Evolutionary conservation across 352 stramenopile genomes (phyloP).

Genomic region (Globisporangium splendens): DNA sequence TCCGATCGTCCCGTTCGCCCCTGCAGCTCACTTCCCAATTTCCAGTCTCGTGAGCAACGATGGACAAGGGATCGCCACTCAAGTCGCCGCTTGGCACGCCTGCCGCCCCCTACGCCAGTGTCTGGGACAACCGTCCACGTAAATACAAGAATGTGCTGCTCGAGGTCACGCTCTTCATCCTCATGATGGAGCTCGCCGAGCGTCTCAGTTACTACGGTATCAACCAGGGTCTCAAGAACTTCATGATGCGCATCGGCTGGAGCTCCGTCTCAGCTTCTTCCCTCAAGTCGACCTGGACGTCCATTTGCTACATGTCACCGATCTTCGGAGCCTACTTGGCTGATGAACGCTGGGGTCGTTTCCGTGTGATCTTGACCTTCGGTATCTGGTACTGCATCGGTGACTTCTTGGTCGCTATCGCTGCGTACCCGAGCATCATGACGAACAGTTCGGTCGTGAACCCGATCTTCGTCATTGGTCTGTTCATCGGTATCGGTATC

Average conservation of each 20-base stretch:
- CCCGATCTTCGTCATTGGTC: constrained; percentile 41
- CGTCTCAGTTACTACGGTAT: constrained; percentile 57
- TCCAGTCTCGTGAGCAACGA: not conserved
- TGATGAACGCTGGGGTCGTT: constrained; percentile 61
- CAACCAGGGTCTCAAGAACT: too few relatives aligned
- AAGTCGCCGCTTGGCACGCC: constrained; percentile 7
- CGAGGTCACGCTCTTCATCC: constrained; percentile 60
- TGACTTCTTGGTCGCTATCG: constrained; percentile 57
- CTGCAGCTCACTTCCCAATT: constrained; percentile 7
- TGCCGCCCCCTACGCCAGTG: not conserved
- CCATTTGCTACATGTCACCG: constrained; percentile 25
- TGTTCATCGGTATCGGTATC: too few relatives aligned
- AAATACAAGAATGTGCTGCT: constrained; percentile 38
- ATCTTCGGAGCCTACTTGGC: constrained; percentile 61
- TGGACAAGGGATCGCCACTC: constrained; percentile 6
- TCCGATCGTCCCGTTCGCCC: too few relatives aligned
- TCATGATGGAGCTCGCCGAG: constrained; percentile 59
- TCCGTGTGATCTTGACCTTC: constrained; percentile 55
- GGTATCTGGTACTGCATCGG: constrained; percentile 61
- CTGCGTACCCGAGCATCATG: constrained; percentile 49
- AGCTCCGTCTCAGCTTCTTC: constrained; percentile 46
- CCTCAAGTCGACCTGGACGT: constrained; percentile 69
- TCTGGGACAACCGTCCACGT: too few relatives aligned
- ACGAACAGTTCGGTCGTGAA: constrained; percentile 29
- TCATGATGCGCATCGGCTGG: constrained; percentile 59